Evolutionary conservation across 495 filamentous ascomycete genomes (phyloP), one percentile per base, ranked within the genome.

Genomic region (Aspergillus hancockii): DNA sequence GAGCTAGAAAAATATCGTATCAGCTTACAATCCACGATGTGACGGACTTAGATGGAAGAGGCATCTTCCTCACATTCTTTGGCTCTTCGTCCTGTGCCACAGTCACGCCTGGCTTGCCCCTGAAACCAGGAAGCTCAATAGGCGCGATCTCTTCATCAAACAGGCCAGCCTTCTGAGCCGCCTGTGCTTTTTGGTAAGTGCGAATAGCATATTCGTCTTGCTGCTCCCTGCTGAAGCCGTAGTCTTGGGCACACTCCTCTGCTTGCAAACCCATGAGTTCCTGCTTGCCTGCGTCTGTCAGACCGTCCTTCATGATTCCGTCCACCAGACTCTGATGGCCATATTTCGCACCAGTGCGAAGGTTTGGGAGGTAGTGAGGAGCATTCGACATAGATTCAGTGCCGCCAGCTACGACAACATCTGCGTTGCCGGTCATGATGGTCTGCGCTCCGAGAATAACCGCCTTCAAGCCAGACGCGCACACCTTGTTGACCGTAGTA

Each of bases 401-500:
- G 58, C 94, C 94, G 65, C 93, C 94, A 43, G 91, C 95, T 16
- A 98, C 88, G 40, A 98, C 86, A 61, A 94, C 84, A 52, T 90
- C 86, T 62, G 94, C 92, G 67, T 88, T 94, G 60, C 94, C 93
- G 31, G 92, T 96, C 67, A 96, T 92, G 73, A 98, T 97, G 61
- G 92, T 96, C 79, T 98, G 94, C 25, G 94, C 89, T 52, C 89
- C 95, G 56, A 98, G 83, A 63, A 96, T 93, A 74, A 98, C 88
- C 59, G 94, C 92, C 79, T 98, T 98, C 67, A 97, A 68, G 43
- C 86, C 85, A 49, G 92, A 97, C 57, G 94, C 94, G 83, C 94
- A 98, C 67, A 98, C 94, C 79, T 98, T 98, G 87, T 98, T 98
- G 58, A 98, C 83, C 30, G 92, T 96, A 43, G 95, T 98, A 78